These are phyloP conservation scores for Thecaphora thlaspeos DNA, from an alignment of 1,284 basidiomycete genomes.

Conservation along the genomic window DNA sequence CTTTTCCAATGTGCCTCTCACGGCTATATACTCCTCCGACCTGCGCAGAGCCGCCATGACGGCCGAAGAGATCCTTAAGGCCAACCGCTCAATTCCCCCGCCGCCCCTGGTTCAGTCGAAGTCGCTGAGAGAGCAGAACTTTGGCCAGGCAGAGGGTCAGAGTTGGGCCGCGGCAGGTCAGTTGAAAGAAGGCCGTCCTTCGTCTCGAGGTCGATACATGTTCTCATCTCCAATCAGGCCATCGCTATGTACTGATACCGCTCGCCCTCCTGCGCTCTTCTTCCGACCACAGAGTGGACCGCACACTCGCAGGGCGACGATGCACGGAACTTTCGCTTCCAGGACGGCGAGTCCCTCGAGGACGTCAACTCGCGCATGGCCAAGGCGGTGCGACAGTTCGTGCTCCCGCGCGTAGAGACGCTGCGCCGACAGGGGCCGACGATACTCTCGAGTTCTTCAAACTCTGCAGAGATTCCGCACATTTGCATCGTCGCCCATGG, in stretches of 20 bases:
- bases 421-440: constrained; percentile 20
- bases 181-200: too few relatives aligned
- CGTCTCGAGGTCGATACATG: too few relatives aligned
- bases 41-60: constrained; percentile 75
- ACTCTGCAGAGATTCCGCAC: constrained; percentile 59
- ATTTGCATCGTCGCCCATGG: constrained; percentile 79
- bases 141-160: constrained; percentile 73
- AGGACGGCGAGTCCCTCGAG: constrained; percentile 71
- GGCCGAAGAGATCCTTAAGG: constrained; percentile 65
- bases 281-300: constrained; percentile 14
- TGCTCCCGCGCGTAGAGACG: constrained; percentile 65
- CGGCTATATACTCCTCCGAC: constrained; percentile 74
- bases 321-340: constrained; percentile 66
- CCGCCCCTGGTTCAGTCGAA: constrained; percentile 63
- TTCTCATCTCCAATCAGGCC: too few relatives aligned
- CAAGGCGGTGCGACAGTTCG: constrained; percentile 64
- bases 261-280: too few relatives aligned
- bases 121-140: constrained; percentile 61
- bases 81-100: constrained; percentile 61
- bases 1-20: constrained; percentile 66
- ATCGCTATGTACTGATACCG: too few relatives aligned
- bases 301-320: constrained; percentile 43
- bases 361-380: constrained; percentile 69
- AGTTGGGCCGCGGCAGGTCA: constrained; percentile 58
- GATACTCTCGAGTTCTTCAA: constrained; percentile 6